Evolutionary conservation across 129 eudicot species (phyloP), one percentile per base, ranked within the genome.

Genomic region (Saposhnikovia divaricata): DNA sequence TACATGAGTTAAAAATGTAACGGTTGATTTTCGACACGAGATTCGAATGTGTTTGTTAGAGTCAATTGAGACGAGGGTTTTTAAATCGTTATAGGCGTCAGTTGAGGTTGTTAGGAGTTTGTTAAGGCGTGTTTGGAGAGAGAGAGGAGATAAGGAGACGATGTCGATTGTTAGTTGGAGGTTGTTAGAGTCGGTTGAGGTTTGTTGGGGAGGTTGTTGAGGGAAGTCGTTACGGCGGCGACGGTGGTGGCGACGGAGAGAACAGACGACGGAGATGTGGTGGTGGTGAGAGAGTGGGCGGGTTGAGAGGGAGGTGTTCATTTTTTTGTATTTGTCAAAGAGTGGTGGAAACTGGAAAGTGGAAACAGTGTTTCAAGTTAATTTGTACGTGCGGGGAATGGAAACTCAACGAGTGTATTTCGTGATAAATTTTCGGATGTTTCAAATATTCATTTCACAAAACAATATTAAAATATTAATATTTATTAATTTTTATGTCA

Each of bases 1-100:
- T 19, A 86, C 31, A 2, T 80, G 80, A 4, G 83, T 90, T 9
- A 91, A 0, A 71, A 93, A 89, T 57, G 81, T 84, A 25, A 87
- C 84, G 10, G 98, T 93, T 19, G 91, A 81, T 66, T 85, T 83
- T 28, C 83, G 84, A 74, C 97, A 93, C 40, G 98, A 93, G 0
- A 93, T 77, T 1, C 79, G 82, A 28, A 93, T 84, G 68, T 87
- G 79, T 5, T 79, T 47, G 55, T 78, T 72, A 0, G 74, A 63
- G 77, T 91, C 90, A 2, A 88, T 82, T 9, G 85, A 31, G 11
- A 93, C 77, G 55, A 91, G 38, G 0, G 88, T 88, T 71, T 80
- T 80, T 25, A 93, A 65, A 50, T 93, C 98, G 14, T 88, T 83
- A 21, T 86, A 47, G 39, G 95, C 94, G 14, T 91, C 91, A 27